Base-by-base conservation (phyloP, 2,329 filamentous ascomycete species). In the Aspergillus nomiae region DNA sequence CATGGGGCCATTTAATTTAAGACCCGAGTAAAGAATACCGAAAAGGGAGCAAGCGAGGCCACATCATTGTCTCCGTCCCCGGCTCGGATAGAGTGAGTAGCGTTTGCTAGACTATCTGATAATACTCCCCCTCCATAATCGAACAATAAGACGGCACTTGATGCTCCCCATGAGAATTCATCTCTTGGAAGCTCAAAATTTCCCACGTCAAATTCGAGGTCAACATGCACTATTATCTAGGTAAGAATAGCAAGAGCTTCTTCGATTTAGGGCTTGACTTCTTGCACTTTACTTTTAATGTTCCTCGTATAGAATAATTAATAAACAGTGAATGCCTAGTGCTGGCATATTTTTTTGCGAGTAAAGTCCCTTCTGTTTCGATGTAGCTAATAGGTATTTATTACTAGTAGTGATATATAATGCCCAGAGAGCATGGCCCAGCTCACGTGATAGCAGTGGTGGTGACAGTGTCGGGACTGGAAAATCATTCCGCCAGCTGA, bases 401-500 rank as follows among this genome's bases (percentile, higher is more conserved):
- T 41, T 19, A 41, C 38, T 41, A 3, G 16, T n/a, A 41, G 14
- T 28, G 28, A 50, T 11, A 11, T 14, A 11, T 21, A 14, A 46
- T 46, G 10, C n/a, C 9, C n/a, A 36, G 30, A 38, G 24, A 21
- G 26, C 48, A 28, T 16, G 28, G 28, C 34, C 16, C 4, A 36
- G 4, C 19, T 55, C 51, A 55, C 51, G 51, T 55, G 51, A 24
- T 24, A 38, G 14, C 9, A 2, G 46, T 59, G 46, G 24, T 36
- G 14, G 34, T 36, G 34, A 36, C 14, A 12, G 1, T 11, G 24
- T 55, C 67, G 67, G 68, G 53, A 12, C 34, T 68, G 75, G 75
- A 76, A 63, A 63, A 77, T 76, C 70, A 48, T 73, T 73, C 61
- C 41, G 60, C 74, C 75, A 76, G 74, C 73, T 76, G 70, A 76